Conservation (phyloP, 2,329 filamentous ascomycete species). For the Sporothrix pseudoabietina region DNA sequence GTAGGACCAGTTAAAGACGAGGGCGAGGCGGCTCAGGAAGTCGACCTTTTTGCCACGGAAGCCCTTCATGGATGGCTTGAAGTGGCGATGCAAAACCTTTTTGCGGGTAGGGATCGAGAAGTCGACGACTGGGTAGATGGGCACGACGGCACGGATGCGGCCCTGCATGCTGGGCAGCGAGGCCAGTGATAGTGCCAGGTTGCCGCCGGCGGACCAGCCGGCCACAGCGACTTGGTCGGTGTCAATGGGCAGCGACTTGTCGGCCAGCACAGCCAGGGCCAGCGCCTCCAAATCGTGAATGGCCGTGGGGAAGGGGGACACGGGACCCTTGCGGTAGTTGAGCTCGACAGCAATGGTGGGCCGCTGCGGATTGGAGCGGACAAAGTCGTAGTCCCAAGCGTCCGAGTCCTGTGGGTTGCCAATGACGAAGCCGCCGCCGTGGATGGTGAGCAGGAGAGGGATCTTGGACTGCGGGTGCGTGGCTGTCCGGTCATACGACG, state of each 20-base stretch:
- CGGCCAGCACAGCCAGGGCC: conserved; percentile 46
- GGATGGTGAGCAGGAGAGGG: conserved; percentile 53
- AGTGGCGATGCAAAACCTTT: conserved; percentile 42
- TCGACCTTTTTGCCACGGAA: conserved; percentile 39
- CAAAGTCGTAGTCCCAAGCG: conserved; percentile 50
- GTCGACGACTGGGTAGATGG: conserved; percentile 51
- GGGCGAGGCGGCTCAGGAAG: conserved; percentile 37
- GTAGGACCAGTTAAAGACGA: conserved; percentile 49
- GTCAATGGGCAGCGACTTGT: conserved; percentile 52
- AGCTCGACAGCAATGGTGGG: conserved; percentile 51
- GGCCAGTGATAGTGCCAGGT: conserved; percentile 48
- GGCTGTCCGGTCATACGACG: conserved; percentile 39
- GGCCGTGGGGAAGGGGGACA: conserved; percentile 48
- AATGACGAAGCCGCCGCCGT: conserved; percentile 55
- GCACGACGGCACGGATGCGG: conserved; percentile 43
- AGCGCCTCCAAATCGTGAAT: conserved; percentile 52
- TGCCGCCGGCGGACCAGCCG: conserved; percentile 57
- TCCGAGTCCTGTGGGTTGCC: conserved; percentile 50
- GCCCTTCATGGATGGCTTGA: conserved; percentile 42
- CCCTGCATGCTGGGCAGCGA: conserved; percentile 45
- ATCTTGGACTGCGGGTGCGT: conserved; percentile 36
- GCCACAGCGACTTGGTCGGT: conserved; percentile 45
- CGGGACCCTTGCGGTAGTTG: conserved; percentile 53
- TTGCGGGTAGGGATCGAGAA: conserved; percentile 40
- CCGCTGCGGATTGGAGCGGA: conserved; percentile 42